Evolutionary conservation across 805 yeast genomes (phyloP).

Genomic region (Candida jianshihensis): DNA sequence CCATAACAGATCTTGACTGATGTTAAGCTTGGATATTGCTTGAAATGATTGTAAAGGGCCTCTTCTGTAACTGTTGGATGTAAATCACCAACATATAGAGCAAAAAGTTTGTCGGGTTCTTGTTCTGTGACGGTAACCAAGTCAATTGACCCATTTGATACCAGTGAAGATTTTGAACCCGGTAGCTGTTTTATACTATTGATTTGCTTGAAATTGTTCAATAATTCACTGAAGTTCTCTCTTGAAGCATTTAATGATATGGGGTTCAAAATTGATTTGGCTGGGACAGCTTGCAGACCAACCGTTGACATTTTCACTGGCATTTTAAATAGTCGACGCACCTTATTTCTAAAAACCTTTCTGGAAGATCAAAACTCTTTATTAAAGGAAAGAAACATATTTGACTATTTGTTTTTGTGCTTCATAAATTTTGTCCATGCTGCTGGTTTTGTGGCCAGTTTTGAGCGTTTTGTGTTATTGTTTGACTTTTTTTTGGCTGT

Average conservation of each 20-base stretch:
- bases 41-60: slow-evolving; percentile 37
- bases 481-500: no score
- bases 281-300: not conserved
- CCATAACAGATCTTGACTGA: slow-evolving; percentile 58
- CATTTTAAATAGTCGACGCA: no score
- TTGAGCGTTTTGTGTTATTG: no score
- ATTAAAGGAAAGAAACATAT: no score
- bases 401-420: no score
- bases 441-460: no score
- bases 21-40: slow-evolving; percentile 35
- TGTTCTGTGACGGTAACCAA: slow-evolving; percentile 10
- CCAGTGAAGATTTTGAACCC: slow-evolving; percentile 1
- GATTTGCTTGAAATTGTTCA: slow-evolving; percentile 21
- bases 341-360: no score
- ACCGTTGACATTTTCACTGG: not conserved
- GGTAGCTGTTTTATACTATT: no score
- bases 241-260: slow-evolving; percentile 20
- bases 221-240: slow-evolving; percentile 20
- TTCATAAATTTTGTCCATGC: no score
- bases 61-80: slow-evolving; percentile 43
- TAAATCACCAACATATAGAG: slow-evolving; percentile 58
- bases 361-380: no score
- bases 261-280: slow-evolving; percentile 15
- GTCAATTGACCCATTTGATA: slow-evolving; percentile 12
- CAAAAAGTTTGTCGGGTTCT: slow-evolving; percentile 7